Evolutionary conservation across 108 stramenopile species (phyloP).

Genomic region (Conticribra weissflogii): DNA sequence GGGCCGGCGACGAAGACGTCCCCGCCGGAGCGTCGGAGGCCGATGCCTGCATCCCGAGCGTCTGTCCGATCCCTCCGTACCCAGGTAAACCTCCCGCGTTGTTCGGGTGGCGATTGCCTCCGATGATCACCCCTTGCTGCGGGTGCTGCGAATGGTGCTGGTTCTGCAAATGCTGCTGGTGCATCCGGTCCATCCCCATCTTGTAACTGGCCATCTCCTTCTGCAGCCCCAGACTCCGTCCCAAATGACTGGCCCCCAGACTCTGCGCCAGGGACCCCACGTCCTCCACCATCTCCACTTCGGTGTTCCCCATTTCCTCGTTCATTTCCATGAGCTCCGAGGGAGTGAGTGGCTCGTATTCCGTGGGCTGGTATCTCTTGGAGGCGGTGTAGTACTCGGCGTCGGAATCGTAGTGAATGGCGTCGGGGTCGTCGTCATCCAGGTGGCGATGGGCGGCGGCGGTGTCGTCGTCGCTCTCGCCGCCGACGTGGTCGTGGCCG

Average conservation of each 20-base stretch:
- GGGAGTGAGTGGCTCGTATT: slow-evolving; percentile 60
- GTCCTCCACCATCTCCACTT: slow-evolving; percentile 91
- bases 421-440: slow-evolving; percentile 21
- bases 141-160: too few species aligned
- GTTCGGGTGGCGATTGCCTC: slow-evolving; percentile 6
- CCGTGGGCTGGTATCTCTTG: slow-evolving; percentile 69
- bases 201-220: slow-evolving; percentile 58
- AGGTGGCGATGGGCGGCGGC: slow-evolving; percentile 7
- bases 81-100: not conserved
- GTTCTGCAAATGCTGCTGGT: slow-evolving; percentile 18
- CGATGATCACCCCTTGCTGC: slow-evolving; percentile 10
- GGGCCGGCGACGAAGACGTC: slow-evolving; percentile 1
- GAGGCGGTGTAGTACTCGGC: slow-evolving; percentile 42
- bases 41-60: not conserved
- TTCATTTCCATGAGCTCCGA: slow-evolving; percentile 76
- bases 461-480: slow-evolving; percentile 9
- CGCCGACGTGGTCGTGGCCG: slow-evolving; percentile 36
- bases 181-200: slow-evolving; percentile 24
- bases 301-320: slow-evolving; percentile 45
- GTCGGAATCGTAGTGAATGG: slow-evolving; percentile 64
- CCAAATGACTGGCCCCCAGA: slow-evolving; percentile 82
- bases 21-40: not conserved
- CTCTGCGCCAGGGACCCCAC: slow-evolving; percentile 83
- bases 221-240: slow-evolving; percentile 74
- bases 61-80: not conserved